Conservation (phyloP, 768 basidiomycete species). For the Multifurca ochricompacta region DNA sequence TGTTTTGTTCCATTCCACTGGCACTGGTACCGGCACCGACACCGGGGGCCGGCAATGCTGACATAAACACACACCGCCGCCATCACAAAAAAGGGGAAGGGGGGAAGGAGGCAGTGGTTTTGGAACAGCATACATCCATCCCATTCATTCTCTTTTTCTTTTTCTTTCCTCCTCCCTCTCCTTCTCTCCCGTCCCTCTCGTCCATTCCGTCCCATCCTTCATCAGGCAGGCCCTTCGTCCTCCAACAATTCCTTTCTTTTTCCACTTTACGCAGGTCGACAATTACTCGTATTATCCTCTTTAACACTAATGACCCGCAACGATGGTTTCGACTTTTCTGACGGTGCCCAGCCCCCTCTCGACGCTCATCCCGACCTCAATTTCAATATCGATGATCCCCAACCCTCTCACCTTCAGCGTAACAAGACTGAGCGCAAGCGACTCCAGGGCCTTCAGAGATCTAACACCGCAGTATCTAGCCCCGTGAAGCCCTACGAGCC, state of each 20-base stretch:
- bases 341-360: constrained; percentile 13
- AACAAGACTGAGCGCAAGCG: constrained; percentile 81
- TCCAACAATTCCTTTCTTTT: not conserved
- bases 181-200: too few species aligned
- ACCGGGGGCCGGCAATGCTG: too few species aligned
- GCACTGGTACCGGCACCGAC: too few species aligned
- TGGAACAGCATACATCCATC: not conserved
- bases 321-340: constrained; percentile 19
- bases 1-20: too few species aligned
- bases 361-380: constrained; percentile 13
- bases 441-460: constrained; percentile 77
- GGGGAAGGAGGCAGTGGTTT: not conserved
- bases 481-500: constrained; percentile 31
- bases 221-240: constrained; percentile 4
- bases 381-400: constrained; percentile 18
- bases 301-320: not conserved
- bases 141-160: not conserved
- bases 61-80: not conserved
- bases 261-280: constrained; percentile 2
- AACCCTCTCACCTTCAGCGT: constrained; percentile 54
- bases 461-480: constrained; percentile 33
- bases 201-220: not conserved
- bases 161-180: too few species aligned
- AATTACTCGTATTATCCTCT: not conserved
- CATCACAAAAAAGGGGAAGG: not conserved